Evolutionary conservation across 2,329 filamentous ascomycete species (phyloP).

Genomic region (Bimuria novae-zelandiae): DNA sequence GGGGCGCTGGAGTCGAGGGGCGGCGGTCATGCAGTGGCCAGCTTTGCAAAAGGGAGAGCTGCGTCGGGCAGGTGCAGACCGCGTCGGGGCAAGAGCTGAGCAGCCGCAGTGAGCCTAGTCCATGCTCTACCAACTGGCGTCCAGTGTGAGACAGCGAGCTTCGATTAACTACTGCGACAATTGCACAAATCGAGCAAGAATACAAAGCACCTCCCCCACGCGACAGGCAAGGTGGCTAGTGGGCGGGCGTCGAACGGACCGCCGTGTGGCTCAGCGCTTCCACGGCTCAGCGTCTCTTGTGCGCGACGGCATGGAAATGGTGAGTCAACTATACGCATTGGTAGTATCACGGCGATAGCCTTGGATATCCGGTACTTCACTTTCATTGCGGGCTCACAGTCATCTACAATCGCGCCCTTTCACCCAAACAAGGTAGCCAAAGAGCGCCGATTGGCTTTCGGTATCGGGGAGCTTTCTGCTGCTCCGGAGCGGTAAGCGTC

Average conservation of each 20-base stretch:
- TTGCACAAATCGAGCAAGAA: not conserved
- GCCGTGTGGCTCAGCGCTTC: slow-evolving; percentile 20
- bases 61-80: slow-evolving; percentile 23
- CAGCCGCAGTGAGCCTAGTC: slow-evolving; percentile 4
- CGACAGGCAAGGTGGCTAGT: slow-evolving; percentile 20
- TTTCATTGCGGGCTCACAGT: not conserved
- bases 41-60: slow-evolving; percentile 15
- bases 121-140: not conserved
- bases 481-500: slow-evolving; percentile 30
- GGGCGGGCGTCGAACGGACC: slow-evolving; percentile 10
- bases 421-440: not conserved
- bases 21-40: slow-evolving; percentile 36
- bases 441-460: slow-evolving; percentile 23
- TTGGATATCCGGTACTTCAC: slow-evolving; percentile 27
- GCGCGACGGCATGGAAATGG: not conserved
- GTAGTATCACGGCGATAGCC: slow-evolving; percentile 28
- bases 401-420: slow-evolving; percentile 26
- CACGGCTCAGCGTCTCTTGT: not conserved
- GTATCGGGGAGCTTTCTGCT: slow-evolving; percentile 9
- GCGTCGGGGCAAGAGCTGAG: slow-evolving; percentile 24
- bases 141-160: not conserved
- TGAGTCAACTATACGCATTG: not conserved
- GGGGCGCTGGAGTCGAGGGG: slow-evolving; percentile 22
- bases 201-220: slow-evolving; percentile 21
- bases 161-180: not conserved